phyloP scores from a whole-genome alignment of 2,329 filamentous ascomycete species.

The Aureobasidium sp. region DNA sequence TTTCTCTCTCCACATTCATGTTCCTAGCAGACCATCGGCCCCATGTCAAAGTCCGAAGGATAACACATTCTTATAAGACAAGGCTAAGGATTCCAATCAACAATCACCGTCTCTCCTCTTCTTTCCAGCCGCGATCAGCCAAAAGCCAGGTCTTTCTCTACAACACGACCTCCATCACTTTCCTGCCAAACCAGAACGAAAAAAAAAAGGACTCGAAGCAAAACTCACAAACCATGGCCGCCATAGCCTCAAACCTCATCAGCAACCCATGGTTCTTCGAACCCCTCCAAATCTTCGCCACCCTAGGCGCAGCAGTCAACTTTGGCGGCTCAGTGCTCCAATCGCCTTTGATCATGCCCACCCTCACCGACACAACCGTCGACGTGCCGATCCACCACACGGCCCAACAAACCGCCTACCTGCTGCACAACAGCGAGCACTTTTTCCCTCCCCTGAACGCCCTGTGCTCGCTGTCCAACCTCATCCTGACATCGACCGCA shows the following conservation, averaged over 20 bases:
- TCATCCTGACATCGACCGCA: slow-evolving; percentile 23
- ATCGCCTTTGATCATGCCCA: slow-evolving; percentile 29
- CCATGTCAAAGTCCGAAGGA: slow-evolving; percentile 12
- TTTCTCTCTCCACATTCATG: slow-evolving; percentile 2
- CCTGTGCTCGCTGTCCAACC: slow-evolving; percentile 27
- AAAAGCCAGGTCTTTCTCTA: background rate
- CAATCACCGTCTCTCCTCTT: background rate
- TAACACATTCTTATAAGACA: background rate
- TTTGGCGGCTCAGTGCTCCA: slow-evolving; percentile 29
- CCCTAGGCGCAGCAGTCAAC: slow-evolving; percentile 27
- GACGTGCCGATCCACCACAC: slow-evolving; percentile 24
- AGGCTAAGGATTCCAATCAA: background rate
- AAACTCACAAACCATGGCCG: slow-evolving; percentile 1
- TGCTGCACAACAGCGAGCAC: slow-evolving; percentile 26
- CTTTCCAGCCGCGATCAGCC: no score
- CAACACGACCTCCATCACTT: background rate
- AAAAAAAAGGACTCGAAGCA: no score
- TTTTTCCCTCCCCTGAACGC: slow-evolving; percentile 30
- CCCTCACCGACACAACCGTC: slow-evolving; percentile 21
- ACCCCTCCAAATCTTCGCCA: slow-evolving; percentile 22
- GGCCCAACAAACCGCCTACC: slow-evolving; percentile 25
- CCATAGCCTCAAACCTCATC: background rate
- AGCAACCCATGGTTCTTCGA: slow-evolving; percentile 12
- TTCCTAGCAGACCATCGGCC: slow-evolving; percentile 15
- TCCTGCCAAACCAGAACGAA: background rate